A percentile compares a stretch with the other conserved stretches of the same genome.
Evolutionary conservation across 768 basidiomycete species (phyloP).

Genomic region (Glaciozyma martinii): DNA sequence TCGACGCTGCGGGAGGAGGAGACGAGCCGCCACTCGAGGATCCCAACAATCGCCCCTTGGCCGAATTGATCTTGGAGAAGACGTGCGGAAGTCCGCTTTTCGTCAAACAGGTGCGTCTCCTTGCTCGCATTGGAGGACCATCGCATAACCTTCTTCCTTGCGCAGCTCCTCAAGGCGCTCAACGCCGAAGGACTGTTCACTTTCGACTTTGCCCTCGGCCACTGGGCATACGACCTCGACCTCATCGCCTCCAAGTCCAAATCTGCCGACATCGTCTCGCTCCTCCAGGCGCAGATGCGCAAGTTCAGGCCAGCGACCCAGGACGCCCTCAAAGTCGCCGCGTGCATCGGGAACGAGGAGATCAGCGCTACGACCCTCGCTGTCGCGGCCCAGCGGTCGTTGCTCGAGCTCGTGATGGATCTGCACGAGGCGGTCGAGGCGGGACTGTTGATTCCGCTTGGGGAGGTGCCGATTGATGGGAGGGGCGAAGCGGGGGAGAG

Average conservation of each 20-base stretch:
- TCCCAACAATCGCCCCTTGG: neutral
- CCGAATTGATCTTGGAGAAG: conserved; percentile 18
- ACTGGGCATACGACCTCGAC: conserved; percentile 27
- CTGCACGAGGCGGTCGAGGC: conserved; percentile 17
- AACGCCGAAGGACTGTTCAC: conserved; percentile 22
- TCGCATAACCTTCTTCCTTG: neutral
- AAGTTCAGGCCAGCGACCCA: conserved; percentile 13
- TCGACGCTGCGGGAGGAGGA: neutral
- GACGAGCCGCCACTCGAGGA: neutral
- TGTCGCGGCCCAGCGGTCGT: neutral
- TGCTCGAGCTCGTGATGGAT: conserved; percentile 15
- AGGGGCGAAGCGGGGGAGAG: neutral
- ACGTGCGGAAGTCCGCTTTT: conserved; percentile 18
- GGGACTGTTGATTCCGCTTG: conserved; percentile 15
- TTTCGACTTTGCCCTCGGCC: conserved; percentile 15
- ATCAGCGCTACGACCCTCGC: conserved; percentile 4
- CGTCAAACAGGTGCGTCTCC: conserved; percentile 14
- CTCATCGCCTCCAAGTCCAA: conserved; percentile 10
- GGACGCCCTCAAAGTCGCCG: conserved; percentile 17
- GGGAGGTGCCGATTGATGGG: neutral
- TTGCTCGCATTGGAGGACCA: neutral
- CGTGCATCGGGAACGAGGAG: conserved; percentile 27
- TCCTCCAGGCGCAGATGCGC: conserved; percentile 19
- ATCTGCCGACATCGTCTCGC: conserved; percentile 26
- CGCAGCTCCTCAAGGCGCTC: conserved; percentile 23